phyloP scores from a whole-genome alignment of 352 stramenopile species.

The Globisporangium polare region DNA sequence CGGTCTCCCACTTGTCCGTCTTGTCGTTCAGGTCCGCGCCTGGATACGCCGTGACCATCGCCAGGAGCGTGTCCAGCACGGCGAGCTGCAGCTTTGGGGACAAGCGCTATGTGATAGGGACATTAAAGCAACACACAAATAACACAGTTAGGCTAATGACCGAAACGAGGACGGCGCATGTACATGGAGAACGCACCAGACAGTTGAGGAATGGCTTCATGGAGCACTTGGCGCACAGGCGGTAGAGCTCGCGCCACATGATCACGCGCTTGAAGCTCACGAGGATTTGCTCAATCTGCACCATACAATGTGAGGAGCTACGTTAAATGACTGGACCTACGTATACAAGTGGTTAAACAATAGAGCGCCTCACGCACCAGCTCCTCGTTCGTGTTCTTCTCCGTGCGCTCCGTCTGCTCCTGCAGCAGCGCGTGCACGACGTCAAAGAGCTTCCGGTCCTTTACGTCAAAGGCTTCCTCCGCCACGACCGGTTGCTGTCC shows the following conservation, averaged over 20 bases:
- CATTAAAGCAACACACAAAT: too few relatives aligned
- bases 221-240: conserved; percentile 74
- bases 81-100: conserved; percentile 49
- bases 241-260: conserved; percentile 76
- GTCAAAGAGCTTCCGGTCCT: conserved; percentile 74
- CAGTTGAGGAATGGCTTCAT: conserved; percentile 81
- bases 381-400: conserved; percentile 46
- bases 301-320: neutral
- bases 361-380: conserved; percentile 29
- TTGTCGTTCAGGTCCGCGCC: conserved; percentile 52
- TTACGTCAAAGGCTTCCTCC: conserved; percentile 50
- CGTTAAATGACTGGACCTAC: neutral
- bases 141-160: too few relatives aligned
- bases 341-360: neutral
- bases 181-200: conserved; percentile 26
- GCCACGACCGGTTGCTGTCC: conserved; percentile 21
- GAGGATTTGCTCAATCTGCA: conserved; percentile 60
- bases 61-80: conserved; percentile 58
- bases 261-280: conserved; percentile 74
- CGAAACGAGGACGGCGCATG: too few relatives aligned
- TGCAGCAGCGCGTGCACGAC: conserved; percentile 68
- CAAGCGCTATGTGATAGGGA: conserved; percentile 24
- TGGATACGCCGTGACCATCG: conserved; percentile 55
- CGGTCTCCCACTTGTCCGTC: conserved; percentile 62
- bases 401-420: conserved; percentile 52